Evolutionary conservation across 768 basidiomycete genomes (phyloP).

Genomic region (Leccinum truebloodii): DNA sequence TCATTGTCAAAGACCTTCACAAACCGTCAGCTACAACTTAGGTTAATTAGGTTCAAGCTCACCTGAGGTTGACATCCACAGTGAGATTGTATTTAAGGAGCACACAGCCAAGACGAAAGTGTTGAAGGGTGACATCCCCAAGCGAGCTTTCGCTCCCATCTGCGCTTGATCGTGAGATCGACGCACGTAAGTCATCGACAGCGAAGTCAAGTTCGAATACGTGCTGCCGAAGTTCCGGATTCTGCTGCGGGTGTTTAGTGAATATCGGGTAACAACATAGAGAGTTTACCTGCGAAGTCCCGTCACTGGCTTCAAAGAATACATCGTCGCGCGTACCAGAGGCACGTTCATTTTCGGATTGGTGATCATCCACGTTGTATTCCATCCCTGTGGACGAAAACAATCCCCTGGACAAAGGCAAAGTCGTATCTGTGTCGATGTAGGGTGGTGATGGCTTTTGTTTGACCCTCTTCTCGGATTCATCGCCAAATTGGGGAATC

Average conservation of each 20-base stretch:
- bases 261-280: background rate
- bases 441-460: slow-evolving; percentile 23
- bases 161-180: slow-evolving; percentile 67
- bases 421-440: slow-evolving; percentile 33
- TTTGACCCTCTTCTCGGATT: slow-evolving; percentile 26
- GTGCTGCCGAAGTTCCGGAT: slow-evolving; percentile 48
- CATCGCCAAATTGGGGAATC: slow-evolving; percentile 77
- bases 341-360: slow-evolving; percentile 43
- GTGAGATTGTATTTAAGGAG: slow-evolving; percentile 84
- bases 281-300: slow-evolving; percentile 49
- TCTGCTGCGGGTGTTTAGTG: slow-evolving; percentile 19
- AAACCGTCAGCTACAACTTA: slow-evolving; percentile 10
- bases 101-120: slow-evolving; percentile 73
- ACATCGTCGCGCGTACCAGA: slow-evolving; percentile 49
- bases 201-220: slow-evolving; percentile 85
- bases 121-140: slow-evolving; percentile 76
- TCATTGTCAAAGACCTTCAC: slow-evolving; percentile 71
- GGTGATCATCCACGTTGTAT: slow-evolving; percentile 68
- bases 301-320: slow-evolving; percentile 76
- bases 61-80: slow-evolving; percentile 82
- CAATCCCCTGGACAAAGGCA: slow-evolving; percentile 55
- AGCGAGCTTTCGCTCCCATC: slow-evolving; percentile 70
- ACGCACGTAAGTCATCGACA: slow-evolving; percentile 79
- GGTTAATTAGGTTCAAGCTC: slow-evolving; percentile 13
- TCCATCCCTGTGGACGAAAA: slow-evolving; percentile 58